Evolutionary conservation across 139 green algal genomes (phyloP).

Genomic region (Chlamydomonas sp.): DNA sequence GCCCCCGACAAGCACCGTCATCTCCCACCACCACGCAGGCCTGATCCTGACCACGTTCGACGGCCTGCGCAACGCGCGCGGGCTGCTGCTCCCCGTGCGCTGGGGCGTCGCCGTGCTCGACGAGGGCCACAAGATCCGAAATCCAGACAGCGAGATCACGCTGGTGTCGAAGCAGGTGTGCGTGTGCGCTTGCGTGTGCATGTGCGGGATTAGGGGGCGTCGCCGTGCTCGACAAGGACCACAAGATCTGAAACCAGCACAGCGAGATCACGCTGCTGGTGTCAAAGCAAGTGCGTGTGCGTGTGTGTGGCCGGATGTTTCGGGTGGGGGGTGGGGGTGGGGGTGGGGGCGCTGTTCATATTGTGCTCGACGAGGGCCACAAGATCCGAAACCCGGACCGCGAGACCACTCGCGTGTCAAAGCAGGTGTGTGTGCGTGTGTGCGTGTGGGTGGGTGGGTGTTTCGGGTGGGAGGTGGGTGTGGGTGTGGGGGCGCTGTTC

Average conservation of each 20-base stretch:
- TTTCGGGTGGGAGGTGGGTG: no score
- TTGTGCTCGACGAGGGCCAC: conserved; percentile 94
- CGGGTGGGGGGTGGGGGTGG: no score
- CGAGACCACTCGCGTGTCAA: neutral
- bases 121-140: conserved; percentile 94
- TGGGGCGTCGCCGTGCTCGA: conserved; percentile 93
- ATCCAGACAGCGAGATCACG: conserved; percentile 90
- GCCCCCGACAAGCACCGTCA: no score
- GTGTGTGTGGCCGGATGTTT: conserved; percentile 8
- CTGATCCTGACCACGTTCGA: conserved; percentile 88
- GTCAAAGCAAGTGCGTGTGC: conserved; percentile 53
- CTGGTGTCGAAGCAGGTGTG: conserved; percentile 70
- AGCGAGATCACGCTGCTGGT: conserved; percentile 78
- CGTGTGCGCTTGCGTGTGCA: neutral
- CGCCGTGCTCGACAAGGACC: conserved; percentile 87
- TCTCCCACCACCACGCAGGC: no score
- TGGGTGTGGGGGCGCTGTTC: conserved; percentile 77
- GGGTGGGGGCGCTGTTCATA: no score
- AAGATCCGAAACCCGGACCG: conserved; percentile 95
- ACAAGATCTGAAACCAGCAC: conserved; percentile 96
- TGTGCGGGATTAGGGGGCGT: no score
- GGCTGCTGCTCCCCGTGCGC: conserved; percentile 61
- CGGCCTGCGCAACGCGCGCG: conserved; percentile 64
- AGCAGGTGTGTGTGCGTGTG: neutral
- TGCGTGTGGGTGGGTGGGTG: no score